Conservation (phyloP, 306 rosid species). For the Trifolium dubium region DNA sequence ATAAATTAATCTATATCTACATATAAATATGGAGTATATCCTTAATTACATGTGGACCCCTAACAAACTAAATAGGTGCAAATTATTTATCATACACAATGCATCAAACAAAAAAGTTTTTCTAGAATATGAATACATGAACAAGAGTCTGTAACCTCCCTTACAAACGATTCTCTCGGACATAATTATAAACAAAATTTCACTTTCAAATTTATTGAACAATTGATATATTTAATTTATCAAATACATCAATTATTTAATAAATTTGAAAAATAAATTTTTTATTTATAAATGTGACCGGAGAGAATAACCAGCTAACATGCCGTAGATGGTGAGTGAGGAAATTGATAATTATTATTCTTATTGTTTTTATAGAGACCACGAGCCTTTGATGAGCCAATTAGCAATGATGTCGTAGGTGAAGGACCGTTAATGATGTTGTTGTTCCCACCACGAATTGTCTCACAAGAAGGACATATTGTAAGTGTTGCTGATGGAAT, state of each 20-base stretch:
- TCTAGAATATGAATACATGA: neutral
- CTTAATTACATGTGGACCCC: neutral
- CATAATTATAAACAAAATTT: too few species aligned
- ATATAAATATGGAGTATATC: neutral
- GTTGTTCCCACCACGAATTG: constrained; percentile 44
- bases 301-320: constrained; percentile 22
- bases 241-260: too few species aligned
- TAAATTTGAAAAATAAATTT: too few species aligned
- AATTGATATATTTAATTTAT: too few species aligned
- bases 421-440: constrained; percentile 35
- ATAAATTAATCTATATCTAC: too few species aligned
- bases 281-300: too few species aligned
- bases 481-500: constrained; percentile 76
- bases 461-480: constrained; percentile 80
- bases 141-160: neutral
- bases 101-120: neutral
- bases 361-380: constrained; percentile 43
- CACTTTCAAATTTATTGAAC: too few species aligned
- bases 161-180: neutral
- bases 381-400: constrained; percentile 47
- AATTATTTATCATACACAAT: neutral
- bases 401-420: constrained; percentile 36
- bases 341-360: constrained; percentile 42
- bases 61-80: neutral
- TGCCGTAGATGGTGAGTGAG: constrained; percentile 54